phyloP scores from a whole-genome alignment of 2,329 filamentous ascomycete genomes.

The Elsinoe ampelina region DNA sequence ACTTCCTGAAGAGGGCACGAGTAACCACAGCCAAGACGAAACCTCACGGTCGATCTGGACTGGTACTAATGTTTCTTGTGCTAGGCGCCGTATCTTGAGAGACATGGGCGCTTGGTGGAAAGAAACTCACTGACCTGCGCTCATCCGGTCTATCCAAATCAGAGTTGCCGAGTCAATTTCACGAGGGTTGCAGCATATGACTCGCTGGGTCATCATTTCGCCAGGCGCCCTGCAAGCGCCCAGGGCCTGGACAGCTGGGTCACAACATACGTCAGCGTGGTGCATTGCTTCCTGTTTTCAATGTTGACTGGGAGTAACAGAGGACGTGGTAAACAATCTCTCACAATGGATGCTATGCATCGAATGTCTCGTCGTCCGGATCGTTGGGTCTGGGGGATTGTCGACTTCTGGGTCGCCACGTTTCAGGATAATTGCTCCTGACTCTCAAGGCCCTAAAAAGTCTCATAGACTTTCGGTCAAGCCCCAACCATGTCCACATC shows the following conservation, averaged over 20 bases:
- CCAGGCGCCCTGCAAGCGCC: not conserved
- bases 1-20: not conserved
- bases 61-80: conserved; percentile 8
- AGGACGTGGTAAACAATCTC: not conserved
- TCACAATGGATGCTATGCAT: not conserved
- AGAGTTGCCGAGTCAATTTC: conserved; percentile 2
- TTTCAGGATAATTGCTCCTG: conserved; percentile 8
- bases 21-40: not conserved
- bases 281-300: not conserved
- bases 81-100: not conserved
- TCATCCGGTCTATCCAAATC: not conserved
- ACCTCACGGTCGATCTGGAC: not conserved
- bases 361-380: not conserved
- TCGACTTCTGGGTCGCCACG: conserved; percentile 4
- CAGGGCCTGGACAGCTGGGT: not conserved
- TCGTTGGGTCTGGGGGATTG: conserved; percentile 10
- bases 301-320: not conserved
- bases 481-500: not conserved
- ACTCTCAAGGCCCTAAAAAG: conserved; percentile 6
- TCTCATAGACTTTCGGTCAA: not conserved
- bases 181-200: conserved; percentile 7
- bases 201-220: not conserved
- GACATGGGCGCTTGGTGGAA: conserved; percentile 3
- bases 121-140: not conserved
- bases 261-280: not conserved